A percentile compares a stretch with the other conserved stretches of the same genome.
Conservation (phyloP, 169 alveolate species). For the Besnoitia besnoiti region DNA sequence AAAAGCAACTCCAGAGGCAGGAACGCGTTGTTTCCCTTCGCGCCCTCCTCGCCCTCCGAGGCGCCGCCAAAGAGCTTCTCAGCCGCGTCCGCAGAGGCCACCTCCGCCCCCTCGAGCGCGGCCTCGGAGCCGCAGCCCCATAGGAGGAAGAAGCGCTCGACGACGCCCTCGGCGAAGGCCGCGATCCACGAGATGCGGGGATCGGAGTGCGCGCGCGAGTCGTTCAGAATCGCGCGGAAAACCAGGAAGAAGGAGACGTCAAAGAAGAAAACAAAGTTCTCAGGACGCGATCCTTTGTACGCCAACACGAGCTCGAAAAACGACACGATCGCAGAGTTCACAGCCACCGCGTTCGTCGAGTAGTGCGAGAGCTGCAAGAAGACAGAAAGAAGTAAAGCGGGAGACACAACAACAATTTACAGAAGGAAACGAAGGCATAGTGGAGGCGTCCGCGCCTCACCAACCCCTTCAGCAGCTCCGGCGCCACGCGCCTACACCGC, state of each 20-base stretch:
- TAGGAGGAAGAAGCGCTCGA: conserved; percentile 40
- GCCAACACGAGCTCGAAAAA: conserved; percentile 34
- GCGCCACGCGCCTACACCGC: too few species aligned
- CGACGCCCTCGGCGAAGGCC: conserved; percentile 26
- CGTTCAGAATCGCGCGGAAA: conserved; percentile 42
- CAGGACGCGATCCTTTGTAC: conserved; percentile 20
- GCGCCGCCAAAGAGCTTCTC: not conserved
- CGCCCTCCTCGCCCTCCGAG: not conserved
- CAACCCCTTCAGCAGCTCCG: too few species aligned
- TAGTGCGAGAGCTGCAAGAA: conserved; percentile 44
- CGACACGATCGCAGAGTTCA: conserved; percentile 42
- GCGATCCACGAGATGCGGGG: conserved; percentile 37
- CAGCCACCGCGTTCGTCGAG: conserved; percentile 38
- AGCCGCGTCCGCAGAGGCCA: not conserved
- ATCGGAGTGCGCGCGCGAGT: conserved; percentile 1
- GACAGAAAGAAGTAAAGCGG: not conserved
- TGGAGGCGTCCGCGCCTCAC: too few species aligned
- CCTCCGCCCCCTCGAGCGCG: not conserved
- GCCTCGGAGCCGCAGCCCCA: conserved; percentile 4
- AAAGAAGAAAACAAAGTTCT: conserved; percentile 44
- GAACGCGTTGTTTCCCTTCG: not conserved
- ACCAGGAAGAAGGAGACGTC: conserved; percentile 44
- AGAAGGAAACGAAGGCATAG: not conserved
- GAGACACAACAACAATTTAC: not conserved
- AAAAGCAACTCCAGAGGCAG: conserved; percentile 58